Conservation (phyloP, 169 alveolate species). For the Perkinsus marinus region DNA sequence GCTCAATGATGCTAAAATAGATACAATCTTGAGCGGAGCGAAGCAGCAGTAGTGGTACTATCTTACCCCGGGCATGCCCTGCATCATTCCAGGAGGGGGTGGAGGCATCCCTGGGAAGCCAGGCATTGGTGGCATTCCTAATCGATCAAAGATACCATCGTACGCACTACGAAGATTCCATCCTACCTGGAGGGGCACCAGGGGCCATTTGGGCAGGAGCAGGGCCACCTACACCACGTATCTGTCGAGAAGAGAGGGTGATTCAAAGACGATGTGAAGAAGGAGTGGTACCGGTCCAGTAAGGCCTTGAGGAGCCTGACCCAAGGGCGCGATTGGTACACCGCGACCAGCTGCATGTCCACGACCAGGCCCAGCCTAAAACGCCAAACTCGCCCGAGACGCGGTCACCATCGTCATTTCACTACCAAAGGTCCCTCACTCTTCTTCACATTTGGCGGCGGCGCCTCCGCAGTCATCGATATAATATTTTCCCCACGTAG, state of each 20-base stretch:
- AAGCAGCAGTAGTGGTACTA: too few species aligned
- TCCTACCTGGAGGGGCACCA: not conserved
- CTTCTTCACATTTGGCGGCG: constrained; percentile 54
- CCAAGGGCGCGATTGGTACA: not conserved
- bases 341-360: not conserved
- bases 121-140: not conserved
- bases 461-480: constrained; percentile 88
- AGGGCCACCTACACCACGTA: constrained; percentile 38
- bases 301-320: constrained; percentile 17
- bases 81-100: not conserved
- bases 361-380: not conserved
- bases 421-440: not conserved
- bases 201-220: constrained; percentile 41
- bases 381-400: not conserved
- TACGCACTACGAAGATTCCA: too few species aligned
- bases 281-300: constrained; percentile 37
- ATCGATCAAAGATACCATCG: not conserved
- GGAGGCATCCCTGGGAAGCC: not conserved
- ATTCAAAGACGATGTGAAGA: constrained; percentile 14
- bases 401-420: too few species aligned
- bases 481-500: constrained; percentile 90
- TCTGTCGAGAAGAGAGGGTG: constrained; percentile 25
- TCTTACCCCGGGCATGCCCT: not conserved
- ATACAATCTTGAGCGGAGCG: not conserved
- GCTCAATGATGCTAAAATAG: not conserved